Conservation (phyloP, 75 land plant genomes). For the Larix kaempferi region DNA sequence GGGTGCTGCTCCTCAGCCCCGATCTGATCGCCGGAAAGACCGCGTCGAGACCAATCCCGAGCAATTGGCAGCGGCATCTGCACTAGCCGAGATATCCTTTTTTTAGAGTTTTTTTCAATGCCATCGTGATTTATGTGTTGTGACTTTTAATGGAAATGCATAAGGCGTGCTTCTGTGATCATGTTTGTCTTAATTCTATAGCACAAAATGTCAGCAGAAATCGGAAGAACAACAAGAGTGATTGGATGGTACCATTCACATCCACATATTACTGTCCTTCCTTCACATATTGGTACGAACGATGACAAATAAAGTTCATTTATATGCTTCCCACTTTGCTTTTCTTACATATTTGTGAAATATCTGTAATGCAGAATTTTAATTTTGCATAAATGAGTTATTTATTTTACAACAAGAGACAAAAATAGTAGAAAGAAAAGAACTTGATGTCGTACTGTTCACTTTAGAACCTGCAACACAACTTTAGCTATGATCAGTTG, state of each 20-base stretch:
- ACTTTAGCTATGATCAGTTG: not conserved
- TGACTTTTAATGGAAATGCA: not conserved
- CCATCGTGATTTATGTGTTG: not conserved
- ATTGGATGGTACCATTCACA: conserved; percentile 99
- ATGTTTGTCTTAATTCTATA: conserved; percentile 31
- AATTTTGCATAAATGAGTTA: not conserved
- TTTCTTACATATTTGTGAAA: conserved; percentile 3
- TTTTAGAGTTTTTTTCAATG: conserved; percentile 1
- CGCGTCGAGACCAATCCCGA: conserved; percentile 98
- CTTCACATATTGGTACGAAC: conserved; percentile 92
- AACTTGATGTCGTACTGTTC: not conserved
- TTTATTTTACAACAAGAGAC: not conserved
- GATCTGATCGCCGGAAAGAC: conserved; percentile 91
- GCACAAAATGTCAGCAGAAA: conserved; percentile 67
- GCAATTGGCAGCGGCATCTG: conserved; percentile 90
- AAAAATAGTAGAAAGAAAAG: not conserved
- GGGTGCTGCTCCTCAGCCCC: conserved; percentile 93
- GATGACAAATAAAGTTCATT: not conserved
- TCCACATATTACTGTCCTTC: conserved; percentile 96
- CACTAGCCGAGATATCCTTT: conserved; percentile 92
- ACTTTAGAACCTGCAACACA: not conserved
- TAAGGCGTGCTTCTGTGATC: not conserved
- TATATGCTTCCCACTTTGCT: not conserved
- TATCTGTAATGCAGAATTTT: not conserved
- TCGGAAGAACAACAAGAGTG: conserved; percentile 83